A percentile compares a stretch with the other conserved stretches of the same genome.
Evolutionary conservation across 73 alveolate genomes (phyloP).

Genomic region (Tetrahymena malaccensis): DNA sequence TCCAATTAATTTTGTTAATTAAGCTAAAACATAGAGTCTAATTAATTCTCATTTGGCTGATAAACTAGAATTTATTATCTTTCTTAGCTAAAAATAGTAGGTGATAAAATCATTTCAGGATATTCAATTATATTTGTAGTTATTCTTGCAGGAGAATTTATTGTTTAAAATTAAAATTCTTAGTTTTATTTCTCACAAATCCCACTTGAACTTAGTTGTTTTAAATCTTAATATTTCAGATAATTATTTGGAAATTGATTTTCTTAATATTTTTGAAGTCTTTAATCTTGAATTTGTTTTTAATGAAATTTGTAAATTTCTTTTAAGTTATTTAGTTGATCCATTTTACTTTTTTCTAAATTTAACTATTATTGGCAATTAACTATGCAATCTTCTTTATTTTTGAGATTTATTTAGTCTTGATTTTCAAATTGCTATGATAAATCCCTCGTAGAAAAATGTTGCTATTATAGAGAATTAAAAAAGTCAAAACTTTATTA

Average conservation of each 20-base stretch:
- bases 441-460: neutral
- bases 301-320: no score
- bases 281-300: no score
- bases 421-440: neutral
- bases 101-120: neutral
- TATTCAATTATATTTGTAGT: neutral
- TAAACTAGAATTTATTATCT: neutral
- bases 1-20: no score
- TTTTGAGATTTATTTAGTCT: neutral
- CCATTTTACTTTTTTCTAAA: neutral
- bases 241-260: no score
- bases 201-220: neutral
- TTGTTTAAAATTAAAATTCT: neutral
- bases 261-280: neutral
- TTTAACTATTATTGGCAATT: no score
- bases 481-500: neutral
- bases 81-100: neutral
- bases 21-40: no score
- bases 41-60: neutral
- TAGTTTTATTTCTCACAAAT: neutral
- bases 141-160: no score
- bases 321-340: no score
- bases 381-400: neutral
- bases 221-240: neutral
- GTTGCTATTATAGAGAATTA: neutral